These are phyloP conservation scores for Nannizzia gypsea DNA, from an alignment of 2,329 filamentous ascomycete species.

Conservation along the genomic window DNA sequence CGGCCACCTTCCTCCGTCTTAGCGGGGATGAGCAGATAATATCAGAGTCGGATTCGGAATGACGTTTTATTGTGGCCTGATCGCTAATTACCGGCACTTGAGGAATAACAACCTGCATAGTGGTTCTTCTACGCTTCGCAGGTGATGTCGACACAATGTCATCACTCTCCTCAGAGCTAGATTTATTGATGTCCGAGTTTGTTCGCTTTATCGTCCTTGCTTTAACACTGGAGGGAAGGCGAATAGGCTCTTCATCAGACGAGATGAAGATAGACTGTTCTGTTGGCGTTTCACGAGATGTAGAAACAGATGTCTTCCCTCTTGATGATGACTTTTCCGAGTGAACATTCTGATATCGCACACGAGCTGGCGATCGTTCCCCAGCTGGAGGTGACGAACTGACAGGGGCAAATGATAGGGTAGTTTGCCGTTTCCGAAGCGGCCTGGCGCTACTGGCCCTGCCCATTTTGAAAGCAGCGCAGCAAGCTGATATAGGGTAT, in stretches of 20 bases:
- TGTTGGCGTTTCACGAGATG: conserved; percentile 4
- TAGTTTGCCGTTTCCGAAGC: conserved; percentile 25
- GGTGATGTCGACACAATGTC: conserved; percentile 11
- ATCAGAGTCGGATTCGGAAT: conserved; percentile 21
- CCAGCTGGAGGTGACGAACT: conserved; percentile 19
- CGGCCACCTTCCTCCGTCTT: conserved; percentile 18
- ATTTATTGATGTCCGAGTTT: not conserved
- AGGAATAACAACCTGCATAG: not conserved
- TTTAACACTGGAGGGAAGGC: not conserved
- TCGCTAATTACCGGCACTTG: not conserved
- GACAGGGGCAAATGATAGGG: conserved; percentile 32
- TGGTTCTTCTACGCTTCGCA: conserved; percentile 10
- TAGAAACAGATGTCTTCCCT: not conserved
- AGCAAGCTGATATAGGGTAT: not conserved
- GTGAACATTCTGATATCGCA: not conserved
- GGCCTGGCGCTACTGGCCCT: not conserved
- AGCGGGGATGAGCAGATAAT: conserved; percentile 20
- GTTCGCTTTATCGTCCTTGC: not conserved
- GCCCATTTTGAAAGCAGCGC: conserved; percentile 1
- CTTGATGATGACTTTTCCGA: conserved; percentile 8
- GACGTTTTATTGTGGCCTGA: conserved; percentile 21
- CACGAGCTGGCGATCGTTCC: conserved; percentile 10
- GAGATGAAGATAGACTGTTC: conserved; percentile 17
- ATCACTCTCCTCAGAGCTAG: conserved; percentile 7
- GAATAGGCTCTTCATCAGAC: not conserved